Base-by-base conservation (phyloP, 2,329 filamentous ascomycete species). In the Clarireedia paspali region DNA sequence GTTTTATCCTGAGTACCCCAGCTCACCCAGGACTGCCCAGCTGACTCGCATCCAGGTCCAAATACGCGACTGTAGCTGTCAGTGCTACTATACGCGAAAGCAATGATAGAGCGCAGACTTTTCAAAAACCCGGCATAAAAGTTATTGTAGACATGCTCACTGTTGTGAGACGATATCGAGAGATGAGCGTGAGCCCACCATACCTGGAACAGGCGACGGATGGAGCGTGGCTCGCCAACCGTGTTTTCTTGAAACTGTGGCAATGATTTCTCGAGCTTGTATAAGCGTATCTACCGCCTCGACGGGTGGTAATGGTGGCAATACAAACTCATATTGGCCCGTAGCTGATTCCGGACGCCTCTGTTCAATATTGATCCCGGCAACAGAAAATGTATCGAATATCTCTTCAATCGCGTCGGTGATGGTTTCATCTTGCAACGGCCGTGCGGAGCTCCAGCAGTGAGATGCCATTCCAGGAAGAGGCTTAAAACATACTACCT, bases 361-460 rank as follows among this genome's bases (percentile, higher is more conserved):
- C 17, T 40, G 38, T 0, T 24, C 44, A 7, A 91, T 72, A 27
- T 80, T 71, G 50, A 94, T 86, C 30, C 80, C 85, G 12, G 83
- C 79, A 0, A 73, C 70, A 2, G 77, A 77, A 1, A 95, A 77
- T 2, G 74, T 73, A 1, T 78, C 74, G 4, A 84, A 77, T 23
- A 91, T 87, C 49, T 87, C 81, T 40, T 84, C 81, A 2, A 91
- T 72, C 15, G 88, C 76, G 1, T 78, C 74, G 0, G 80, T 70
- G 34, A 84, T 75, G 20, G 70, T 69, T 0, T 80, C 77, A 58
- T 82, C 80, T 45, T 85, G 78, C 50, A 88, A 78, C 15, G 80
- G 77, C 1, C 83, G 80, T 45, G 85, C 77, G 17, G 82, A 79
- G 0, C 82, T 84, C 87, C 87, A 92, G 1, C 84, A 83, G 64